These are phyloP conservation scores for Theileria orientalis DNA, from an alignment of 169 alveolate species.

Conservation along the genomic window DNA sequence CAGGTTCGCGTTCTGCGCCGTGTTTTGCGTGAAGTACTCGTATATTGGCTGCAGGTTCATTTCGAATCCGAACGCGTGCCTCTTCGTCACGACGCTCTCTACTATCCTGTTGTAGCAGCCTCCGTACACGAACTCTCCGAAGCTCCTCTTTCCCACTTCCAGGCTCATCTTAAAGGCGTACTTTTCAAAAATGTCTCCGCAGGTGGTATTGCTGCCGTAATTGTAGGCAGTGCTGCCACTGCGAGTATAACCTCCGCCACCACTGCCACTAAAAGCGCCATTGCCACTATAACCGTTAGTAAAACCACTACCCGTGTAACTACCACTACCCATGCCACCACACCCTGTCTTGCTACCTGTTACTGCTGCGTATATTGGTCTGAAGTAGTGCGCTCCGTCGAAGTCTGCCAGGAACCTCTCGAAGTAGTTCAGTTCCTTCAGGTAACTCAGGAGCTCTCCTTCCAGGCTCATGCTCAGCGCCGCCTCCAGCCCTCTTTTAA, in stretches of 20 bases:
- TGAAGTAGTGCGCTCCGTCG: neutral
- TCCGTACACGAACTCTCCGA: conserved; percentile 18
- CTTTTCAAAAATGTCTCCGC: conserved; percentile 12
- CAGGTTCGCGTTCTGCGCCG: neutral
- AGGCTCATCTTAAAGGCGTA: conserved; percentile 24
- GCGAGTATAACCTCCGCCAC: neutral
- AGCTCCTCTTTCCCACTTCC: conserved; percentile 26
- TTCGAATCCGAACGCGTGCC: conserved; percentile 60
- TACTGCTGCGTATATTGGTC: neutral
- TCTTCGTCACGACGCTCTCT: conserved; percentile 21
- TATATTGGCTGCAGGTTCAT: conserved; percentile 35
- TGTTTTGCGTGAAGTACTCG: conserved; percentile 17
- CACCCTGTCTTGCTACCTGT: neutral
- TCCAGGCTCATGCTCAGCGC: neutral
- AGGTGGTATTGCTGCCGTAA: neutral
- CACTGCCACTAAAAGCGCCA: neutral
- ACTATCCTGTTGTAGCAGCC: conserved; percentile 44
- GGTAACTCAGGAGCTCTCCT: neutral
- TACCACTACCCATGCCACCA: neutral
- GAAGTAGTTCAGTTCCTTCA: neutral
- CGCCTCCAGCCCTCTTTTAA: conserved; percentile 10
- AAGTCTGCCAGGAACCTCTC: conserved; percentile 6
- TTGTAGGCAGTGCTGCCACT: too few relatives aligned
- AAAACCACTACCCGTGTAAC: neutral
- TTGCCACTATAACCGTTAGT: too few relatives aligned